Evolutionary conservation across 225 moss, liverwort and hornwort genomes (phyloP), one percentile per base, ranked within the genome.

Genomic region (Pseudoscleropodium purum): DNA sequence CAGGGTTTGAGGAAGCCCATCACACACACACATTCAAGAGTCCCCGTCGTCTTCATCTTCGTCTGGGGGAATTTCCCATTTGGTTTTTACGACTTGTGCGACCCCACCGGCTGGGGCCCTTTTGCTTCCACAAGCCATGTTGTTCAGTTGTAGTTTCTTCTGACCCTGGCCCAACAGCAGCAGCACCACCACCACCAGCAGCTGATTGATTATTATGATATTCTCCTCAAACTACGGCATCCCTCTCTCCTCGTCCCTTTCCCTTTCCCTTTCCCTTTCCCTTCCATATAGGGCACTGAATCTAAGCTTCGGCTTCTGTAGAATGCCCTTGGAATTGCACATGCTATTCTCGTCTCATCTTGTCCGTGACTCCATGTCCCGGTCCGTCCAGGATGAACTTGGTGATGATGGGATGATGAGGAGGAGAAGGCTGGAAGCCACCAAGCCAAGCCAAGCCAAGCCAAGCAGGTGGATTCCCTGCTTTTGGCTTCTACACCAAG

Each of bases 351-450:
- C 4, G 36, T 25, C 25, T 60, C 5, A 10, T 11, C 10, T 59
- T 29, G 75, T 56, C 56, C 18, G 56, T 54, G 54, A 16, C 54
- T 56, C 56, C 9, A 7, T 61, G 25, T 61, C 37, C 7, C 33
- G 31, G 64, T 3, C 74, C 19, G 64, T 19, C 74, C 30, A 10
- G 57, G 80, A 64, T 72, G n/a, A 17, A 78, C 61, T 61, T 11
- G 11, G 25, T 82, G 64, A 82, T 82, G 84, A 87, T 51, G 79
- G 80, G 84, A 67, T 89, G 91, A 88, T 90, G 92, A 92, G n/a
- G n/a, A n/a, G n/a, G n/a, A n/a, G n/a, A n/a, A n/a, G n/a, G n/a
- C n/a, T n/a, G n/a, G n/a, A n/a, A n/a, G n/a, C n/a, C n/a, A n/a
- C n/a, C n/a, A n/a, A 57, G 59, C 21, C 21, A 59, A 54, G 16